Evolutionary conservation across 176 grass and related monocot genomes (phyloP), one percentile per base, ranked within the genome.

Genomic region (Hsuehochloa calcarea): DNA sequence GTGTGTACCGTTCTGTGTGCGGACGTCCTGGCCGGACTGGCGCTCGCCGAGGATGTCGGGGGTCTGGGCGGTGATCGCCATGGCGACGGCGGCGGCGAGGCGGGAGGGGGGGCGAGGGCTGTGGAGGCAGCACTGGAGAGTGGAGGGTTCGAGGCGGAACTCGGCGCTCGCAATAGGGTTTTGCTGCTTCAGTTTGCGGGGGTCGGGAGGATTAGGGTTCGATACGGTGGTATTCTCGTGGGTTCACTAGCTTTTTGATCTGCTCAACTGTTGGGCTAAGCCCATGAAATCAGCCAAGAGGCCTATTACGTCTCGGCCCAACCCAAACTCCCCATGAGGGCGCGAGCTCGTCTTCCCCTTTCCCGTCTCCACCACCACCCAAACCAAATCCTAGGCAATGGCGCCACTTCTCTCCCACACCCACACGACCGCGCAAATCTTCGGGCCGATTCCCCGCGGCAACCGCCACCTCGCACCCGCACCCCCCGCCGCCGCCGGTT

Each of bases 21-120:
- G 93, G 16, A 96, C 96, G 82, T 95, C 96, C 86, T 99, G 93
- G 39, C 93, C 93, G 25, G 91, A 94, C 79, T 99, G 96, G 70
- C 96, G 93, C 59, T 99, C 96, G 37, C 96, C 96, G 55, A 96
- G 72, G 74, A 99, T 96, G 74, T 96, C 96, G 23, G 84, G 88
- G 1, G 89, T 93, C 85, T 86, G 88, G 13, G 81, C 80, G 4
- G 89, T 74, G 74, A 92, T 89, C 83, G 83, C 81, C 96, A 98
- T 95, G 87, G 65, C 72, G 20, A 16, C 68, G 31, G 80, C 80
- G 77, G 15, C 31, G 65, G 31, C 74, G 17, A 37, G 15, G 75
- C 13, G 55, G 31, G 15, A 12, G 16, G 20, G 49, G 35, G 3
- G 15, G 26, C 0, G 75, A 55, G 27, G 68, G 27, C 12, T 16